Percentiles rank a stretch among this genome's conserved stretches.
Evolutionary conservation across 2,329 filamentous ascomycete genomes (phyloP).

Genomic region (Emmonsiellopsis sp.): DNA sequence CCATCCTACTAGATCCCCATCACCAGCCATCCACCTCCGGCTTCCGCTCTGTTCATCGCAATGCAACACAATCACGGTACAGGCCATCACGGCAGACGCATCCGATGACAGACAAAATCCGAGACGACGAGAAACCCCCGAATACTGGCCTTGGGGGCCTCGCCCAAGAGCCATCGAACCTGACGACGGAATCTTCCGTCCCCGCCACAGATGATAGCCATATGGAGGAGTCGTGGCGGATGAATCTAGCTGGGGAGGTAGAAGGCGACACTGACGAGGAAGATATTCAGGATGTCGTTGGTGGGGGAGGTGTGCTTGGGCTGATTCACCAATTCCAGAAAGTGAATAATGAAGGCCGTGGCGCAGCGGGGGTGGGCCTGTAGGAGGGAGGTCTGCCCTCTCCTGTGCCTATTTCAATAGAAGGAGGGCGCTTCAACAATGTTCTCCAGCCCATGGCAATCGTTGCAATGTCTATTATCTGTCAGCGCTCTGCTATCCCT

Average conservation of each 20-base stretch:
- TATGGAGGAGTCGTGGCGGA: constrained; percentile 45
- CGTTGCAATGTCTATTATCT: too few relatives aligned
- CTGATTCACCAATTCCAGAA: constrained; percentile 59
- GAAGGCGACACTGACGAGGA: constrained; percentile 37
- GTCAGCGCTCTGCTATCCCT: too few relatives aligned
- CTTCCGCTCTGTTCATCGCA: constrained; percentile 21
- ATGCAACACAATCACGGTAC: constrained; percentile 20
- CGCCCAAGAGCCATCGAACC: constrained; percentile 12
- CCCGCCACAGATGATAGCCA: constrained; percentile 44
- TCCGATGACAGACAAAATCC: constrained; percentile 19
- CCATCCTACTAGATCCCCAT: constrained; percentile 38
- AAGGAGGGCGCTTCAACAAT: too few relatives aligned
- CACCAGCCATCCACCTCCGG: constrained; percentile 35
- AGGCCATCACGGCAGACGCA: constrained; percentile 20
- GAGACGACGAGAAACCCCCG: constrained; percentile 19
- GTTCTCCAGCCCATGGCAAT: too few relatives aligned
- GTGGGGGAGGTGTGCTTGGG: constrained; percentile 51
- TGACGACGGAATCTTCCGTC: constrained; percentile 26
- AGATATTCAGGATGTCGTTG: constrained; percentile 36
- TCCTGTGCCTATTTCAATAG: background rate
- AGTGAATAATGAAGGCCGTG: constrained; percentile 35
- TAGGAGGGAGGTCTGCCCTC: background rate
- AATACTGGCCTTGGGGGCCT: constrained; percentile 10
- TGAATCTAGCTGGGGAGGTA: constrained; percentile 29
- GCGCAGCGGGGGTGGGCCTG: constrained; percentile 15